Evolutionary conservation across 129 eudicot species (phyloP).

Genomic region (Chrysanthemum seticuspe): DNA sequence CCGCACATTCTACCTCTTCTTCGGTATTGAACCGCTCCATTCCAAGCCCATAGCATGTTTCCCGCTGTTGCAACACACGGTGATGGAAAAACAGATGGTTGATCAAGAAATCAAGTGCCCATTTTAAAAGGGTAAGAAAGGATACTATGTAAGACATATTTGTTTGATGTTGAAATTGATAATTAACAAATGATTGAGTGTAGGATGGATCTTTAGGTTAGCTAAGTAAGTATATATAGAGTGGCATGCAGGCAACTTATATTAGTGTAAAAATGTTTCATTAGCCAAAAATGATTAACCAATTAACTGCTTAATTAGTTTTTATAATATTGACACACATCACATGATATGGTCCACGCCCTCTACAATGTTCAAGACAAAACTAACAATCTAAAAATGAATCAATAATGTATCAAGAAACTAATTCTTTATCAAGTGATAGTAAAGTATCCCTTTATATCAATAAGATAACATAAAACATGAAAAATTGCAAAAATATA

Average conservation of each 20-base stretch:
- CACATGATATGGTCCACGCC: not conserved
- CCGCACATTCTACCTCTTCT: conserved; percentile 25
- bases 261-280: not conserved
- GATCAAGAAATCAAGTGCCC: conserved; percentile 8
- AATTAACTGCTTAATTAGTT: not conserved
- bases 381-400: no score
- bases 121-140: conserved; percentile 4
- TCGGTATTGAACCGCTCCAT: not conserved
- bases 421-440: no score
- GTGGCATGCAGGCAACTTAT: not conserved
- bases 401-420: no score
- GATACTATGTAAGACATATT: conserved; percentile 16
- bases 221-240: not conserved
- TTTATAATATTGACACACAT: not conserved
- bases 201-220: not conserved
- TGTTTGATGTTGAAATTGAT: not conserved
- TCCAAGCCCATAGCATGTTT: not conserved
- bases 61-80: not conserved
- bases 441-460: no score
- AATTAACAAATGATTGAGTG: not conserved
- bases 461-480: not conserved
- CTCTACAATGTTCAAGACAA: no score
- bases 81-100: conserved; percentile 23
- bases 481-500: not conserved
- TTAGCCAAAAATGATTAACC: not conserved